A percentile compares a stretch with the other conserved stretches of the same genome.
Conservation (phyloP, 169 alveolate species). For the Perkinsus marinus region DNA sequence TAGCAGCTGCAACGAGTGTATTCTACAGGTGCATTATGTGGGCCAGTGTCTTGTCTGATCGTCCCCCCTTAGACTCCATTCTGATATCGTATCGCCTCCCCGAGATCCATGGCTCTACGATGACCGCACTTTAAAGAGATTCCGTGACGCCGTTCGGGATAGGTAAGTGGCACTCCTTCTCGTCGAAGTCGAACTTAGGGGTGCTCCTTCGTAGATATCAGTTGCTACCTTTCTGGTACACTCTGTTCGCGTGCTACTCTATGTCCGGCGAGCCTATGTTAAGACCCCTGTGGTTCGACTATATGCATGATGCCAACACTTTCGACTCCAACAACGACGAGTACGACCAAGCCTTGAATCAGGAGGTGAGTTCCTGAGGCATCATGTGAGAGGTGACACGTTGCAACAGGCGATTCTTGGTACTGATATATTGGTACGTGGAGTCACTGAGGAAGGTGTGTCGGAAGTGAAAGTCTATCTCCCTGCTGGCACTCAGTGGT, state of each 20-base stretch:
- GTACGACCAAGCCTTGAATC: neutral
- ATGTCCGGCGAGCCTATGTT: neutral
- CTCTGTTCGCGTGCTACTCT: neutral
- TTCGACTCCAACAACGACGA: neutral
- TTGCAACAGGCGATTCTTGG: neutral
- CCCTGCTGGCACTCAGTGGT: neutral
- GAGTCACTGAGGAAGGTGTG: neutral
- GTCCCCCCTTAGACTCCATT: neutral
- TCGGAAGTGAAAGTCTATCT: neutral
- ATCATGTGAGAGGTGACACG: no score
- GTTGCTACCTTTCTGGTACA: neutral
- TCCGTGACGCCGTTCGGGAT: no score
- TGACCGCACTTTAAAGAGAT: no score
- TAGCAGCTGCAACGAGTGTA: neutral
- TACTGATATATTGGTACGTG: neutral
- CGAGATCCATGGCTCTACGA: neutral
- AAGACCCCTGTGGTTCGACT: neutral
- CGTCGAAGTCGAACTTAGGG: no score
- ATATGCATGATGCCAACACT: neutral
- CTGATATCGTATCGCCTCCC: neutral
- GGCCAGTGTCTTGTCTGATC: no score
- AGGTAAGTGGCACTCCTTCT: no score
- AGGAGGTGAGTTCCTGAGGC: neutral
- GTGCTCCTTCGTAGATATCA: neutral
- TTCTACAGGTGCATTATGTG: no score